Percentiles rank a stretch among this genome's conserved stretches.
These are phyloP conservation scores for Leucaena leucocephala DNA, from an alignment of 306 rosid species.

Conservation along the genomic window DNA sequence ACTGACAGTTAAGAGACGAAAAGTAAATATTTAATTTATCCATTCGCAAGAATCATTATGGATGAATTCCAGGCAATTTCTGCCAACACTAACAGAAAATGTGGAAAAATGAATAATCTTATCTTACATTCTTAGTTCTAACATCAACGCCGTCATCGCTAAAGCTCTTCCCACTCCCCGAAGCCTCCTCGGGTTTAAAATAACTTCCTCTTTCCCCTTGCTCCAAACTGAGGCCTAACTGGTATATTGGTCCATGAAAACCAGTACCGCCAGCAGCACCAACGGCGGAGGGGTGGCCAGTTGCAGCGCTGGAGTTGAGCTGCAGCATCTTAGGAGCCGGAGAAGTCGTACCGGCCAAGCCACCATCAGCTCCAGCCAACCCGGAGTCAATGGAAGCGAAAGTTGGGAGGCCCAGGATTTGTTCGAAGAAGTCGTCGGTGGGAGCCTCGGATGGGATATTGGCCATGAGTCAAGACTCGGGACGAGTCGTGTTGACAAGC, in stretches of 20 bases:
- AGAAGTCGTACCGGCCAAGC: constrained; percentile 42
- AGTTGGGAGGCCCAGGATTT: constrained; percentile 75
- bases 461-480: constrained; percentile 61
- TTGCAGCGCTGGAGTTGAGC: constrained; percentile 71
- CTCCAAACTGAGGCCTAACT: constrained; percentile 86
- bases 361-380: constrained; percentile 53
- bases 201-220: constrained; percentile 74
- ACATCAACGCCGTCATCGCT: constrained; percentile 68
- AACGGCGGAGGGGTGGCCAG: constrained; percentile 48
- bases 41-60: neutral
- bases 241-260: constrained; percentile 71
- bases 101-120: neutral
- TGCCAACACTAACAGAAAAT: neutral
- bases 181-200: constrained; percentile 82
- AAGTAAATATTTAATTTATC: neutral
- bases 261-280: constrained; percentile 46
- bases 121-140: constrained; percentile 77
- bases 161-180: constrained; percentile 82
- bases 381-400: constrained; percentile 67
- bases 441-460: constrained; percentile 74
- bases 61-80: neutral
- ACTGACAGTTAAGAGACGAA: neutral
- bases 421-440: constrained; percentile 88
- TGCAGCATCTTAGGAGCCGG: constrained; percentile 77
- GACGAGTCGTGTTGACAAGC: constrained; percentile 23